Conservation (phyloP, 1,284 basidiomycete species). For the Malassezia brasiliensis region DNA sequence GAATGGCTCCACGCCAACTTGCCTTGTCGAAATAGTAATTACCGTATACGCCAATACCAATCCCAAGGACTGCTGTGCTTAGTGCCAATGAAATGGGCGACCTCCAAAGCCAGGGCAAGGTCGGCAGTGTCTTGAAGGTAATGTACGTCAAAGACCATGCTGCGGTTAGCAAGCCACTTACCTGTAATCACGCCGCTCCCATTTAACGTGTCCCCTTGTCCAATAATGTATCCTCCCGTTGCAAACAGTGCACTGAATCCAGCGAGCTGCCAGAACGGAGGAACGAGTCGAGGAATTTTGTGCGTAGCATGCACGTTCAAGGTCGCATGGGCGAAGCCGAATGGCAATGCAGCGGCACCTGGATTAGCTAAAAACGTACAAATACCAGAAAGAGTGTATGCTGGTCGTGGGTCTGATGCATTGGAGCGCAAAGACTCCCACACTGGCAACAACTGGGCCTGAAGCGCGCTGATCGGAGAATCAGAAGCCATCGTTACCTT, state of each 20-base stretch:
- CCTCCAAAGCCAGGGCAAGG: constrained; percentile 16
- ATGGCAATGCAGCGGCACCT: constrained; percentile 28
- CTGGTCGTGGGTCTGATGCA: constrained; percentile 20
- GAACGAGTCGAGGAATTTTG: constrained; percentile 21
- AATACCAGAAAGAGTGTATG: constrained; percentile 24
- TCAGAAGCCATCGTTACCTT: background rate
- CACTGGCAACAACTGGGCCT: background rate
- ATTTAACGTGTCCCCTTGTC: constrained; percentile 33
- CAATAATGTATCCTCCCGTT: constrained; percentile 41
- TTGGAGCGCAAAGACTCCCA: constrained; percentile 17
- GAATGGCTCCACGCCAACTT: constrained; percentile 35
- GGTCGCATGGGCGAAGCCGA: constrained; percentile 26
- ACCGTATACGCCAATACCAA: constrained; percentile 33
- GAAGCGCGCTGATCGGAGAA: background rate
- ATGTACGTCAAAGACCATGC: constrained; percentile 41
- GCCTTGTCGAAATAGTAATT: constrained; percentile 38
- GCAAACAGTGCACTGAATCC: constrained; percentile 33
- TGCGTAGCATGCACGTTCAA: constrained; percentile 22
- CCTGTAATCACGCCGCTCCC: constrained; percentile 33
- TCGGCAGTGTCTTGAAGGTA: constrained; percentile 30
- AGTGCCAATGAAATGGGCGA: constrained; percentile 23
- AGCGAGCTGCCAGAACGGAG: constrained; percentile 39
- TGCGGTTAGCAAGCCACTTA: constrained; percentile 6
- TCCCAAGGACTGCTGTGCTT: constrained; percentile 14
- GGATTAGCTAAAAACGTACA: constrained; percentile 14